Conservation (phyloP, 1,284 basidiomycete species). For the Acaromyces ingoldii region DNA sequence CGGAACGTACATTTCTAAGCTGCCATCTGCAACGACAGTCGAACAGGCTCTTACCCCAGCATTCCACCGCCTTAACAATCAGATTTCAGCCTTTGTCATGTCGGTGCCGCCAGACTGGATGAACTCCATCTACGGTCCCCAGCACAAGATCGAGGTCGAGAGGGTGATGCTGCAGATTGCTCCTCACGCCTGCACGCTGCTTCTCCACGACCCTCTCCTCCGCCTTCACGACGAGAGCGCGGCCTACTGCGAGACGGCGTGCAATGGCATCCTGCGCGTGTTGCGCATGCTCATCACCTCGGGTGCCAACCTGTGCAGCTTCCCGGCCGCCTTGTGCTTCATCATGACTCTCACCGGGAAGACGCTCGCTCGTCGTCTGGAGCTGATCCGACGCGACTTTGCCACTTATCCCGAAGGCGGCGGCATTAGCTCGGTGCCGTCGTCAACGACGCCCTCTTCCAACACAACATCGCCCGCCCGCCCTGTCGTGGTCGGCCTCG, state of each 20-base stretch:
- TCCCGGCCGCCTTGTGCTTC: too few relatives aligned
- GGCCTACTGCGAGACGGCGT: background rate
- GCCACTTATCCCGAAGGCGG: too few relatives aligned
- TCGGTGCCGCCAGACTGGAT: conserved; percentile 20
- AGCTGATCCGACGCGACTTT: too few relatives aligned
- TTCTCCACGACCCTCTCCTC: conserved; percentile 29
- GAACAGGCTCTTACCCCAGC: conserved; percentile 20
- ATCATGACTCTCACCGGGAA: too few relatives aligned
- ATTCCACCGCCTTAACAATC: conserved; percentile 22
- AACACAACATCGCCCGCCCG: too few relatives aligned
- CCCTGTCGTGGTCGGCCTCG: too few relatives aligned
- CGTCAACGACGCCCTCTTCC: too few relatives aligned
- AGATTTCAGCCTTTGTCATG: conserved; percentile 15
- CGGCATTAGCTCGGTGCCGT: too few relatives aligned
- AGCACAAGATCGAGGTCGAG: conserved; percentile 27
- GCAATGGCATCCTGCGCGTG: conserved; percentile 1
- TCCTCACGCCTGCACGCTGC: conserved; percentile 22
- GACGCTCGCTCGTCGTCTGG: too few relatives aligned
- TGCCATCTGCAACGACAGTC: conserved; percentile 4
- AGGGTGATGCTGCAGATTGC: conserved; percentile 23
- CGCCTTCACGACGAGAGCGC: background rate
- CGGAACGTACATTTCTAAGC: background rate
- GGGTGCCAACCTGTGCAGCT: too few relatives aligned
- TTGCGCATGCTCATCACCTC: too few relatives aligned
- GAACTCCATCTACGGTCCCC: conserved; percentile 18